Evolutionary conservation across 2,329 filamentous ascomycete genomes (phyloP).

Genomic region (Botrytis squamosa): DNA sequence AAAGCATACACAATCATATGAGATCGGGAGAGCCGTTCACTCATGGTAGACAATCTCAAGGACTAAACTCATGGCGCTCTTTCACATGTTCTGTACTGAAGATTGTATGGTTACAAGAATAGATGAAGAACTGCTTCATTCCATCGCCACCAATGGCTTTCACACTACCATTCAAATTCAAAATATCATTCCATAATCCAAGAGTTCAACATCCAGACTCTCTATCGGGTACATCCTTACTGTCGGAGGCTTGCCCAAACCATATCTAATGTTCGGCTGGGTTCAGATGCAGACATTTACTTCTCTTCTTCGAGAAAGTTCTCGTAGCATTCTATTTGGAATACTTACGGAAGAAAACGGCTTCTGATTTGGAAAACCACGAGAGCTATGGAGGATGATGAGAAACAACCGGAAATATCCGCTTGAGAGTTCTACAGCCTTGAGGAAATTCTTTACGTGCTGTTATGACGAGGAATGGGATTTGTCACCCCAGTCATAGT

Average conservation of each 20-base stretch:
- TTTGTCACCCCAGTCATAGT: conserved; percentile 83
- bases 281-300: neutral
- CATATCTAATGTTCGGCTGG: neutral
- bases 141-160: neutral
- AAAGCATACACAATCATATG: neutral
- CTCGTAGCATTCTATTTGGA: neutral
- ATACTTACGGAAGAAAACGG: conserved; percentile 45
- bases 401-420: neutral
- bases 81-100: neutral
- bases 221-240: neutral
- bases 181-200: neutral
- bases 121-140: neutral
- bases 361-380: conserved; percentile 50
- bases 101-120: neutral
- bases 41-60: too few species aligned
- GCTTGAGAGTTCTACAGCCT: neutral
- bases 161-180: neutral
- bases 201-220: neutral
- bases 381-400: neutral
- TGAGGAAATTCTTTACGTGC: neutral
- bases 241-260: neutral
- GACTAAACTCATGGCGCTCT: neutral
- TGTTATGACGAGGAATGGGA: conserved; percentile 41
- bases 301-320: neutral
- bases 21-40: neutral